Conservation (phyloP, 768 basidiomycete genomes). For the Lentinula lateritia region DNA sequence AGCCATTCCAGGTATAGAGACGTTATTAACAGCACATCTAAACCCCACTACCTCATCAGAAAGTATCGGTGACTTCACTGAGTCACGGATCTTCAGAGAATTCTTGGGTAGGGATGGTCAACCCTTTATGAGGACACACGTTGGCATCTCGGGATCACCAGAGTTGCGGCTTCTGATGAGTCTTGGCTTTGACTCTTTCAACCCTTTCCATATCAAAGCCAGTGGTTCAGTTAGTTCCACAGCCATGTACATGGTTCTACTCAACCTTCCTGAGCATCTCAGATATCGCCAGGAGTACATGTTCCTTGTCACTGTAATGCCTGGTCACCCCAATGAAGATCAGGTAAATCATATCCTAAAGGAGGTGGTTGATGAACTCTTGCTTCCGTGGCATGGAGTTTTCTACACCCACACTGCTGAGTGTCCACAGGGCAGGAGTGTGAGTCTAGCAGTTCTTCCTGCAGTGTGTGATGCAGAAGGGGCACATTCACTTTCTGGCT, state of each 20-base stretch:
- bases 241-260: slow-evolving; percentile 19
- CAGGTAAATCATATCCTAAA: slow-evolving; percentile 29
- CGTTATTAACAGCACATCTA: background rate
- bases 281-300: slow-evolving; percentile 32
- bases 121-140: slow-evolving; percentile 9
- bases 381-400: slow-evolving; percentile 26
- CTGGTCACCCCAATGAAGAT: slow-evolving; percentile 27
- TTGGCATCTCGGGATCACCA: too few species aligned
- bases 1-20: background rate
- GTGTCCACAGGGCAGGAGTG: slow-evolving; percentile 17
- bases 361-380: slow-evolving; percentile 29
- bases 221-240: slow-evolving; percentile 7
- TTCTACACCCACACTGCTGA: background rate
- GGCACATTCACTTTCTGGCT: slow-evolving; percentile 20
- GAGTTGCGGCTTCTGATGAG: slow-evolving; percentile 8
- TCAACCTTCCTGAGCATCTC: slow-evolving; percentile 30
- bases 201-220: slow-evolving; percentile 8
- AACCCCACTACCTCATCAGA: background rate
- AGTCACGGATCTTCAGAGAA: background rate
- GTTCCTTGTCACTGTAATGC: slow-evolving; percentile 35
- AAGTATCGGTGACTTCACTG: background rate
- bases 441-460: slow-evolving; percentile 24
- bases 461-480: slow-evolving; percentile 29
- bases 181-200: slow-evolving; percentile 11
- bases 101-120: slow-evolving; percentile 10